Conservation (phyloP, 2,329 filamentous ascomycete genomes). For the Apiospora sp. region DNA sequence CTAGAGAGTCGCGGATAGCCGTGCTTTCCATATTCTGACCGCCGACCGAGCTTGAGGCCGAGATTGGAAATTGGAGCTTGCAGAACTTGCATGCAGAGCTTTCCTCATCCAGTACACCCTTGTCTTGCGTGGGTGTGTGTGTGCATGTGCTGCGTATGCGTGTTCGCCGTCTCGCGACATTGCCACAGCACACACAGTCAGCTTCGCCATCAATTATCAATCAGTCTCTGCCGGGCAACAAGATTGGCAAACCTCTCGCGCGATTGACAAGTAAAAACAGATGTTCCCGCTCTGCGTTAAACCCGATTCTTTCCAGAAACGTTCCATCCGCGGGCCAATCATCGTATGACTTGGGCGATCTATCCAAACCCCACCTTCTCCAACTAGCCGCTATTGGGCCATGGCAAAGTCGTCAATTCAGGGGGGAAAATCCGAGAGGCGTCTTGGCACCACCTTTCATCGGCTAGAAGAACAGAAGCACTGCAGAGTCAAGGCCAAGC, state of each 20-base stretch:
- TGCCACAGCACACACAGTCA: neutral
- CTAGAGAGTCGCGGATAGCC: constrained; percentile 10
- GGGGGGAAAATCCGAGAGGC: neutral
- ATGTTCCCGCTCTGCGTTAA: constrained; percentile 3
- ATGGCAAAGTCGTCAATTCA: constrained; percentile 12
- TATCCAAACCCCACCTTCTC: constrained; percentile 11
- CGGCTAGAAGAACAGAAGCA: neutral
- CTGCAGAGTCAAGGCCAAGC: neutral
- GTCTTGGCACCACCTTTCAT: neutral
- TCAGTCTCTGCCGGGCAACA: neutral
- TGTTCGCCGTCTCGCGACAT: neutral
- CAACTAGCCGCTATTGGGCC: constrained; percentile 6
- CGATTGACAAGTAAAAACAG: constrained; percentile 12
- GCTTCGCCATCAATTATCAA: no score
- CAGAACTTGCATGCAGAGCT: neutral
- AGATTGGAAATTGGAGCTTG: neutral
- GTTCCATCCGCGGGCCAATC: constrained; percentile 15
- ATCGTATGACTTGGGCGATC: constrained; percentile 19
- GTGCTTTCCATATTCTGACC: constrained; percentile 1
- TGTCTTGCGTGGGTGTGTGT: no score
- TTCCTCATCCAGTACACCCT: neutral
- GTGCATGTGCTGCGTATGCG: no score
- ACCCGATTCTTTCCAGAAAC: constrained; percentile 21
- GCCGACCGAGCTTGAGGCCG: constrained; percentile 16
- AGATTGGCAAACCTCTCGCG: neutral